Base-by-base conservation (phyloP, 2,329 filamentous ascomycete genomes). In the Hypoxylon sp. region DNA sequence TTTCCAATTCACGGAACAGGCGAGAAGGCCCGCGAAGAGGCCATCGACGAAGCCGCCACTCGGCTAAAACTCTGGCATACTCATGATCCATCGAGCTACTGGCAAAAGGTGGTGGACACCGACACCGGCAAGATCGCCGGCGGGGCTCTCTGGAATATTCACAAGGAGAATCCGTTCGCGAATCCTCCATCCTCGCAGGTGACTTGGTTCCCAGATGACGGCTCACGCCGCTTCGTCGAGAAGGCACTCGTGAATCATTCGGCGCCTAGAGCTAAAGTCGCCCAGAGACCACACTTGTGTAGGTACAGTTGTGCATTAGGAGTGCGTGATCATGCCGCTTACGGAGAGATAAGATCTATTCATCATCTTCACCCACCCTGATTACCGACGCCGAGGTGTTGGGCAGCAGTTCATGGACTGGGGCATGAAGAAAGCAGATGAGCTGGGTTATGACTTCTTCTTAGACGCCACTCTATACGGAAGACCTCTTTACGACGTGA, bases 181-280 rank as follows among this genome's bases (percentile, higher is more conserved):
- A 24, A 66, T 0, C 55, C 59, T 1, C 9, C 59, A 0, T 24
- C 53, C 11, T 7, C 54, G 30, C 60, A 72, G 18, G 75, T 72
- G 11, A 71, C 71, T 8, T 78, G 77, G 77, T 78, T 75, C 42
- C 77, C 77, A 0, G 70, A 78, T 44, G 74, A 70, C n/a, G 56
- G 70, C 1, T 68, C 72, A 3, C 71, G 72, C 9, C 16, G 24
- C 0, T 73, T 70, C 20, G 72, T 59, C 1, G 73, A 73, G 60
- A 38, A 73, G 36, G 60, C 45, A 1, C 20, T 74, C 2, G 44
- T 55, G 8, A 68, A 48, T 2, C 64, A 69, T 48, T 33, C 1
- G 2, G 14, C 22, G 18, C 70, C 66, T 3, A 57, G 67, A 45
- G 36, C 61, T 18, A 56, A 53, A 1, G 59, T 24, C 12, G 72